Conservation (phyloP, 345 rosid genomes). For the Pugionium cornutum region DNA sequence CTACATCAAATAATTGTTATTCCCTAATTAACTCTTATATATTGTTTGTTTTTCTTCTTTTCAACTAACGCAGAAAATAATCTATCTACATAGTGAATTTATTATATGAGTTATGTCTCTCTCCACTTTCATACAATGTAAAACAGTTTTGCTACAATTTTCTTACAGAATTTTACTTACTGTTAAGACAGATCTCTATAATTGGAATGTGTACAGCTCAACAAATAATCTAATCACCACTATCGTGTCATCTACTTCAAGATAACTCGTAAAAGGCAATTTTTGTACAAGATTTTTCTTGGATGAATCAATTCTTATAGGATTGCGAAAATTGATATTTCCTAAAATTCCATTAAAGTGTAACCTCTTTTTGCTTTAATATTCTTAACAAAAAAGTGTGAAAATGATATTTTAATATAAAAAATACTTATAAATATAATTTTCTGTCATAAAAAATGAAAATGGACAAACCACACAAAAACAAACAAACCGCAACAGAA, state of each 20-base stretch:
- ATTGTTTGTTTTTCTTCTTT: too few species aligned
- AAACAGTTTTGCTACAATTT: neutral
- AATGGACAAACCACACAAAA: conserved; percentile 35
- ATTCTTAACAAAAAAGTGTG: conserved; percentile 39
- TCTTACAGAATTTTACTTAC: too few species aligned
- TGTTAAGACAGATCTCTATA: too few species aligned
- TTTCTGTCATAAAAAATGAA: conserved; percentile 24
- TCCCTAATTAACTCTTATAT: too few species aligned
- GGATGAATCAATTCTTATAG: conserved; percentile 10
- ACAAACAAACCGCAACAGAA: conserved; percentile 44
- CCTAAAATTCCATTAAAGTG: conserved; percentile 28
- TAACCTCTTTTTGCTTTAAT: conserved; percentile 23
- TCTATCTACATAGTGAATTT: too few species aligned
- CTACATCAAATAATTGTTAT: too few species aligned
- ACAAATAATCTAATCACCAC: neutral
- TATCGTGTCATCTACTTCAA: neutral
- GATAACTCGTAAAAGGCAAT: conserved; percentile 21
- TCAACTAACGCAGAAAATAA: too few species aligned
- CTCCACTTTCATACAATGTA: neutral
- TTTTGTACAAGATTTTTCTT: conserved; percentile 26
- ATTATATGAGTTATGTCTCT: too few species aligned
- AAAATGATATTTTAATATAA: neutral
- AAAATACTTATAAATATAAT: conserved; percentile 15
- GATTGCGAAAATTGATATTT: neutral
- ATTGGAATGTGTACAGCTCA: neutral